Evolutionary conservation across 345 rosid species (phyloP), one percentile per base, ranked within the genome.

Genomic region (Melaleuca quinquenervia): DNA sequence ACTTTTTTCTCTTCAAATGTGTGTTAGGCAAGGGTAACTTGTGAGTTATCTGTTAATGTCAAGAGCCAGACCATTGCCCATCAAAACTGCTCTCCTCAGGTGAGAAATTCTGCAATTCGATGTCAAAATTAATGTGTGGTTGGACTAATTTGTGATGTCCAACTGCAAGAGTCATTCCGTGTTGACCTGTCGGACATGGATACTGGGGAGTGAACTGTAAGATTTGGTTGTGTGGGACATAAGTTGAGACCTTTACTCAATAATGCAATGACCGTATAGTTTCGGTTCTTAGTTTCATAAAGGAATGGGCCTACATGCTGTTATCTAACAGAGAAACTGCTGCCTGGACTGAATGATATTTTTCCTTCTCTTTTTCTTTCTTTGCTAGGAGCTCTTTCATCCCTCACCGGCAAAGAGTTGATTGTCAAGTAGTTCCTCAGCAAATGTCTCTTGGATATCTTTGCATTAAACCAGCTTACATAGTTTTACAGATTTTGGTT

Each of bases 1-100:
- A n/a, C 44, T 86, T 49, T 29, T 85, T 85, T 70, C 26, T 64
- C 70, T 48, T 50, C 15, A n/a, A 70, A 55, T 52, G 44, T 21
- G 15, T 82, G 88, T 78, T 90, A 97, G 98, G 96, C 92, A 70
- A 92, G 91, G 88, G 94, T 93, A 82, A 91, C 94, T 1, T 95
- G 98, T 82, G 96, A 96, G 88, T 93, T 96, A 60, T 92, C 88
- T 87, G 97, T 93, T 74, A 94, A 93, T 90, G 89, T 92, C 82
- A 88, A 86, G 85, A 89, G 90, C 85, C 96, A 96, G 92, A 91
- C 93, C 36, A 83, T 97, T 85, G 90, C 90, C 50, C 96, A 87
- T 84, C 91, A 93, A 87, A 91, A 94, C 88, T 96, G 98, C 90
- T 89, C 88, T 74, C 90, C 94, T 82, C 75, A 90, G 98, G 98